Evolutionary conservation across 192 early-diverging fungal genomes (phyloP).

Genomic region (Phlyctochytrium planicorne): DNA sequence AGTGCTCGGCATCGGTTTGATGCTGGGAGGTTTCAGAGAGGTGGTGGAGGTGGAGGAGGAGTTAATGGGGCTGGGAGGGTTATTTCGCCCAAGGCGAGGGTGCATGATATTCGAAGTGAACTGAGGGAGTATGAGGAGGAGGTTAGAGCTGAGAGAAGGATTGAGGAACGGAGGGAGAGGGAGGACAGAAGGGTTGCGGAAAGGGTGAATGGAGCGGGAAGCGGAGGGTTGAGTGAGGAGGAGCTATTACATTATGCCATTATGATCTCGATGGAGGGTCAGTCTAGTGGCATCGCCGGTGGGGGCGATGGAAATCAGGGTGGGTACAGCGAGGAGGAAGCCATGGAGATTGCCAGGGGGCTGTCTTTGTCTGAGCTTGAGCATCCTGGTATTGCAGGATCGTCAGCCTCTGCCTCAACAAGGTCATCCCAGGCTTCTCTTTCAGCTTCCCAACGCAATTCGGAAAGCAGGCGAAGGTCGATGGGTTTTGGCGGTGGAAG

Average conservation of each 20-base stretch:
- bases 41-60: slow-evolving; percentile 4
- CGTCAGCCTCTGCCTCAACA: too few species aligned
- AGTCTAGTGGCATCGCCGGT: too few species aligned
- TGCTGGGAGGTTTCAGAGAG: background rate
- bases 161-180: slow-evolving; percentile 11
- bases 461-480: too few species aligned
- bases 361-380: too few species aligned
- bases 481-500: too few species aligned
- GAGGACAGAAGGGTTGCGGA: background rate
- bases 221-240: slow-evolving; percentile 14
- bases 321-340: too few species aligned
- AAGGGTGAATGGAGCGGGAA: slow-evolving; percentile 4
- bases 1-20: background rate
- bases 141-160: slow-evolving; percentile 7
- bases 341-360: too few species aligned
- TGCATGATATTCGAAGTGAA: slow-evolving; percentile 16
- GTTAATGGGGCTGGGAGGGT: background rate
- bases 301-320: too few species aligned
- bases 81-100: slow-evolving; percentile 12
- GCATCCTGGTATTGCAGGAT: too few species aligned
- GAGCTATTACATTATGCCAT: slow-evolving; percentile 26
- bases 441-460: too few species aligned
- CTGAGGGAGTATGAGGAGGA: slow-evolving; percentile 4
- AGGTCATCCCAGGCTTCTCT: too few species aligned
- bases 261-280: slow-evolving; percentile 28